Base-by-base conservation (phyloP, 2,329 filamentous ascomycete genomes). In the Ceratocystis diversiconidia region DNA sequence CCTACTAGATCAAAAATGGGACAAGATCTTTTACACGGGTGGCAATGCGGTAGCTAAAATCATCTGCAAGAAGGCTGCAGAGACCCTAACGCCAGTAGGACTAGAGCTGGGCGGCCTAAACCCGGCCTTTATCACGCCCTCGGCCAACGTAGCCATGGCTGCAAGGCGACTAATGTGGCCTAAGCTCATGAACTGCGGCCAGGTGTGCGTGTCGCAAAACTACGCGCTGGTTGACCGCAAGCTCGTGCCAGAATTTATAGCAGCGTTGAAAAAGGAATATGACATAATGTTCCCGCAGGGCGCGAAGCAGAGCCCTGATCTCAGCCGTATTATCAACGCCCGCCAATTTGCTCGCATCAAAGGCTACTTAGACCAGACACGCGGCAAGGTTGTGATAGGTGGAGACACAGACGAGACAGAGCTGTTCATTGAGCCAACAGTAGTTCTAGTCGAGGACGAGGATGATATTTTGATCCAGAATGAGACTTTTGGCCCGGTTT, bases 11-110 rank as follows among this genome's bases (percentile, higher is more conserved):
- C 84, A 91, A 78, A 92, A 92, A 75, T 99, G 92, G 87, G 92
- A 95, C 78, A 97, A 96, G 82, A 95, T 99, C 72, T 92, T 94
- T 79, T 99, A 96, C 78, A 99, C 94, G 0, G 94, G 94, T 65
- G 86, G 85, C 71, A 81, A 82, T 63, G 78, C 74, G 32, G 90
- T 96, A 19, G 94, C 89, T 72, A 90, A 87, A 73, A 92, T 97
- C 72, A 86, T 97, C 64, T 84, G 90, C 61, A 86, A 92, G 75
- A 96, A 95, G 74, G 94, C 92, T 0, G 92, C 94, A 68, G 85
- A 90, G 73, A 87, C 90, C 46, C 80, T 96, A 68, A 97, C 94
- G 0, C 94, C 94, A 0, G 86, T 95, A 25, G 83, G 86, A 8
- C 84, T 97, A 61, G 94, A 99, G 79, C 84, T 99, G 60, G 94